Evolutionary conservation across 2,329 filamentous ascomycete species (phyloP), one percentile per base, ranked within the genome.

Genomic region (Shiraia bambusicola): DNA sequence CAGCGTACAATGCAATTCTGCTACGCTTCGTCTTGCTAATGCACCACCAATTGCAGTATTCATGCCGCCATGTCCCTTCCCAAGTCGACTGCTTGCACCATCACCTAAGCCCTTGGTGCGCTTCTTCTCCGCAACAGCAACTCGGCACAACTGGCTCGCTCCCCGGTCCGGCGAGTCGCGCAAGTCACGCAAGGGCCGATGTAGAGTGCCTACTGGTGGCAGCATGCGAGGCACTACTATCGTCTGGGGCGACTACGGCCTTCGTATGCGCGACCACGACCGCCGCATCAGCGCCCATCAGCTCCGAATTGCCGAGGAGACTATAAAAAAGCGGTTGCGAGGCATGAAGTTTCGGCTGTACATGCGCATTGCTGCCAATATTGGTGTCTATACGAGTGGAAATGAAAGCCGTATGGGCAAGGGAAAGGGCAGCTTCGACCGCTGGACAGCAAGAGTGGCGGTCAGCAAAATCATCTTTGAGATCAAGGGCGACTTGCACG

Each of bases 351-450:
- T 94, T 70, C 83, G 89, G 41, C 70, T 98, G 33, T 98, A 95
- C 74, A 95, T 89, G 75, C 82, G 93, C 49, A 85, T 97, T 37
- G 84, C 83, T 59, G 93, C 91, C 52, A 95, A 95, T 65, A 87
- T 97, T 54, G 93, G 92, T 65, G 94, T 98, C 15, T 98, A 93
- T 70, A 86, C 89, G 43, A 93, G 86, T 69, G 93, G 93, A 43
- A 98, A 97, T 63, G 93, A 98, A 74, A 86, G 89, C 69, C 86
- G 93, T 80, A 98, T 98, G 94, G 93, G 93, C 69, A 98, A 97
- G 73, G 93, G 93, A 72, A 98, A 98, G 70, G 93, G 93, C 58
- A 87, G 85, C 49, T 97, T 98, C 66, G 93, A 98, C 68, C 88
- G 95, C 66, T 98, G 93, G 93, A 90, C 92, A 4, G 82, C 87